Base-by-base conservation (phyloP, 2,329 filamentous ascomycete species). In the Scleromitrula shiraiana region DNA sequence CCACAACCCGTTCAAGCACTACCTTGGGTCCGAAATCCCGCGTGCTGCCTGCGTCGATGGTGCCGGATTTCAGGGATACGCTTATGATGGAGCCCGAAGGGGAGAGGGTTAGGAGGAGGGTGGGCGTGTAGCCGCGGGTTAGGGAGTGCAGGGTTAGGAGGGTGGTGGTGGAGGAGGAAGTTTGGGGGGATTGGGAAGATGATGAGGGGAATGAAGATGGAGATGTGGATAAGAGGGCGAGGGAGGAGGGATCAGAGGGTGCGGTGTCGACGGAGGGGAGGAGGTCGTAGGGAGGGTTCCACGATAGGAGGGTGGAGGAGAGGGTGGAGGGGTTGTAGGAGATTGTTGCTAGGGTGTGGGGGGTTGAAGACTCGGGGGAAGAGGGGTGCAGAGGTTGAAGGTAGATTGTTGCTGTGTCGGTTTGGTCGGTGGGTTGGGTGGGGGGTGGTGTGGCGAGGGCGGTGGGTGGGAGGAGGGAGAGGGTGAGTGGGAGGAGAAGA, bases 1-100 rank as follows among this genome's bases (percentile, higher is more conserved):
- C 66, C 38, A 59, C 64, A 35, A 72, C 68, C 20, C 69, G 65
- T 37, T 74, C 59, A 40, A 84, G 66, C 44, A 72, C 63, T 7
- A 75, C 77, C 67, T 78, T 71, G 37, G 80, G 78, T 0, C 78
- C 78, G 66, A 83, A 83, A 61, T 83, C 78, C 54, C 80, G 70
- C 57, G 80, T 83, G 56, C 76, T 71, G 2, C 80, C 80, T 9
- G 80, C 80, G 61, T 83, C 80, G 49, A 83, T 77, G 56, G 63
- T 63, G 17, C 78, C 72, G n/a, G 78, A 77, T 61, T 74, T 74
- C 39, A 73, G 62, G 27, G 70, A 68, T 12, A 72, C 76, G 22
- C 78, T 74, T 41, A 79, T 58, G 2, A 77, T 65, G 7, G 65
- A 63, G 7, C 70, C 72, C 22, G 54, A 55, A 19, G 60, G 61